Conservation (phyloP, 2,329 filamentous ascomycete species). For the Scedosporium dehoogii region DNA sequence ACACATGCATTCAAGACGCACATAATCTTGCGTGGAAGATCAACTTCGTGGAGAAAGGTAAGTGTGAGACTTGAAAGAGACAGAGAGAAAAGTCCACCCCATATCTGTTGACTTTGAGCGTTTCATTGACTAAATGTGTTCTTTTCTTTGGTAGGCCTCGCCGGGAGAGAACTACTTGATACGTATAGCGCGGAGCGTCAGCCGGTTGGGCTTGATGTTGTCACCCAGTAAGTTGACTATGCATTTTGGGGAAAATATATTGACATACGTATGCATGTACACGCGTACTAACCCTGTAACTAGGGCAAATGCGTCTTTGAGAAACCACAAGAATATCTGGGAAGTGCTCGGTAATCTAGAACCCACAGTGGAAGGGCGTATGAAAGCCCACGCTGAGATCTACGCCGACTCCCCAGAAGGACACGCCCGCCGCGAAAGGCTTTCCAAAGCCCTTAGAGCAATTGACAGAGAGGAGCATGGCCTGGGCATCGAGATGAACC, state of each 20-base stretch:
- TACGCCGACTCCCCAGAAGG: slow-evolving; percentile 25
- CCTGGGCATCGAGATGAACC: too few species aligned
- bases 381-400: slow-evolving; percentile 26
- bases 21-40: not conserved
- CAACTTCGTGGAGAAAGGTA: not conserved
- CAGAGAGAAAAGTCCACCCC: not conserved
- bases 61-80: not conserved
- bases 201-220: not conserved
- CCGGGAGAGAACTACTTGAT: not conserved
- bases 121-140: slow-evolving; percentile 17
- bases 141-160: slow-evolving; percentile 9
- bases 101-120: not conserved
- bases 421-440: slow-evolving; percentile 19
- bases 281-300: not conserved
- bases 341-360: not conserved
- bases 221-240: not conserved
- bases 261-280: not conserved
- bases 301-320: not conserved
- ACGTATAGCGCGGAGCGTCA: not conserved
- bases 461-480: too few species aligned
- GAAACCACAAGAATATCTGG: slow-evolving; percentile 1
- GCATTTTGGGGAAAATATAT: not conserved
- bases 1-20: not conserved
- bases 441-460: too few species aligned
- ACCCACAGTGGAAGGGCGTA: not conserved